Evolutionary conservation across 495 filamentous ascomycete species (phyloP).

Genomic region (Aspergillus cavernicola): DNA sequence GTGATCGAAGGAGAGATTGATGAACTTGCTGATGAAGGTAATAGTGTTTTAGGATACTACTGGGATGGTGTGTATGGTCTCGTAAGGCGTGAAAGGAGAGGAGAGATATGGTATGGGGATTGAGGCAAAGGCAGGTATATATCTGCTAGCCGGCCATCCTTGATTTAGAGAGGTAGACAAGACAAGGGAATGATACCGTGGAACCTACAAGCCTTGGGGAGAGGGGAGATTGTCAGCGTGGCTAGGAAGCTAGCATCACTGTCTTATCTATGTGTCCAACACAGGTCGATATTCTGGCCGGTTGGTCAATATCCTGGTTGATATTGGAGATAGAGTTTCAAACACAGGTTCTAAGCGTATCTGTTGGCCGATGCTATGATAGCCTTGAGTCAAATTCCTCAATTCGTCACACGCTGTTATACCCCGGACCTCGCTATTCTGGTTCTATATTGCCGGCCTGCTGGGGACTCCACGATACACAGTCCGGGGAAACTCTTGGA

Average conservation of each 20-base stretch:
- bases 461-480: not conserved
- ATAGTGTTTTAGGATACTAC: too few species aligned
- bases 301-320: not conserved
- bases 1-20: too few species aligned
- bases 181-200: not conserved
- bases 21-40: too few species aligned
- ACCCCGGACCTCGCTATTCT: not conserved
- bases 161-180: too few species aligned
- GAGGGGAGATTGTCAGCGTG: not conserved
- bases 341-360: too few species aligned
- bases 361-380: not conserved
- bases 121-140: too few species aligned
- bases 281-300: not conserved
- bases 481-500: not conserved
- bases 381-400: not conserved
- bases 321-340: not conserved
- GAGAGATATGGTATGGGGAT: too few species aligned
- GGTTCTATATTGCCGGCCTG: not conserved
- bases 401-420: not conserved
- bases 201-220: too few species aligned
- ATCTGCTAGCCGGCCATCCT: too few species aligned
- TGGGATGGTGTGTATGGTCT: too few species aligned
- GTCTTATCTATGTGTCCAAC: constrained; percentile 3
- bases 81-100: too few species aligned
- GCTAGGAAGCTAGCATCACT: not conserved